phyloP scores from a whole-genome alignment of 2,329 filamentous ascomycete species.

The Trichoderma aggressivum region DNA sequence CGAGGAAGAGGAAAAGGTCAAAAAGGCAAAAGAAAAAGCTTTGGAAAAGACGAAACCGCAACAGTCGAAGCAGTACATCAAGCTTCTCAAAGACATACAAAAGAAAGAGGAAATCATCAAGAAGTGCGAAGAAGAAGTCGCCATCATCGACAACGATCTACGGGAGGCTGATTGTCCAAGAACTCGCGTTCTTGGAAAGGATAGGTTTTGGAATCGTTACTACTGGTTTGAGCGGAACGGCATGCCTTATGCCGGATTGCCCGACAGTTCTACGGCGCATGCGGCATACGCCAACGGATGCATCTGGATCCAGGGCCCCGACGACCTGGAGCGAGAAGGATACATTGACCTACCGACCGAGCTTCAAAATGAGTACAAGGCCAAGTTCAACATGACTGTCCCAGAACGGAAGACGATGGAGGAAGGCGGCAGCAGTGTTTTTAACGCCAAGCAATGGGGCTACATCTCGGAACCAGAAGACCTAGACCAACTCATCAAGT shows the following conservation, averaged over 20 bases:
- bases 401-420: constrained; percentile 80
- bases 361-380: constrained; percentile 70
- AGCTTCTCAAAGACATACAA: constrained; percentile 82
- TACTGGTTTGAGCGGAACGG: constrained; percentile 99
- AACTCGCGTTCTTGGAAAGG: constrained; percentile 84
- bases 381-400: constrained; percentile 76
- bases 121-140: constrained; percentile 81
- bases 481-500: constrained; percentile 75
- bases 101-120: constrained; percentile 79
- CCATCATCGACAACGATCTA: constrained; percentile 82
- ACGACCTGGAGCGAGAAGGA: constrained; percentile 79
- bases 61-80: constrained; percentile 84
- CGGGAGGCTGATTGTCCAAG: constrained; percentile 91
- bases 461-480: constrained; percentile 80
- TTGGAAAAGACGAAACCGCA: constrained; percentile 69
- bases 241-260: constrained; percentile 90
- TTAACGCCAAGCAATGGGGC: constrained; percentile 79
- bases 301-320: constrained; percentile 94
- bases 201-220: constrained; percentile 97
- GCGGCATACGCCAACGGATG: constrained; percentile 92
- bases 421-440: constrained; percentile 77
- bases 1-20: constrained; percentile 67
- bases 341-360: constrained; percentile 76
- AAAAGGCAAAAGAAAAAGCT: constrained; percentile 67
- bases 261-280: constrained; percentile 79